Evolutionary conservation across 208 protist species (phyloP).

Genomic region (Strigomonas culicis): DNA sequence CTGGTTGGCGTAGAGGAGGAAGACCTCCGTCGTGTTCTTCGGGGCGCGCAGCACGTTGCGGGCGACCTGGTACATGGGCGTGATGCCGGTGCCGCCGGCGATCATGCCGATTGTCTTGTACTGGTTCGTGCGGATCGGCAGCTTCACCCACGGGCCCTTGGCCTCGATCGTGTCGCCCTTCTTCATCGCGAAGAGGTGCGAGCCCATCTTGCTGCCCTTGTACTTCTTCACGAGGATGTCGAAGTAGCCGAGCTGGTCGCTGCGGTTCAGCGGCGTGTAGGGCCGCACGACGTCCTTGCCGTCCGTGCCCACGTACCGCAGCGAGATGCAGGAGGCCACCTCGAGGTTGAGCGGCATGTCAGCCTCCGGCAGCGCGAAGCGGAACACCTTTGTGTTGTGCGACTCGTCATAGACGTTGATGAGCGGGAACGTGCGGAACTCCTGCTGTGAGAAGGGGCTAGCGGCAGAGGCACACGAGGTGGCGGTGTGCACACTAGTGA

Average conservation of each 20-base stretch:
- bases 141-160: slow-evolving; percentile 88
- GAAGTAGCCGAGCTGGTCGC: slow-evolving; percentile 85
- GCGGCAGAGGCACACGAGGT: slow-evolving; percentile 34
- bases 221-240: slow-evolving; percentile 91
- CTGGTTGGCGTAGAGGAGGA: slow-evolving; percentile 88
- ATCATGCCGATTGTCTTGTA: slow-evolving; percentile 93
- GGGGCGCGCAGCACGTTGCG: slow-evolving; percentile 65
- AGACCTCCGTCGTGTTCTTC: slow-evolving; percentile 86
- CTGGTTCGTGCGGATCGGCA: slow-evolving; percentile 85
- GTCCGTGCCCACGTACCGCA: slow-evolving; percentile 66
- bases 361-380: slow-evolving; percentile 78
- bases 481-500: slow-evolving; percentile 23
- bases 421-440: slow-evolving; percentile 76
- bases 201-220: slow-evolving; percentile 84
- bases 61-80: slow-evolving; percentile 92
- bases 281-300: slow-evolving; percentile 82
- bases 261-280: slow-evolving; percentile 82
- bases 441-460: slow-evolving; percentile 69
- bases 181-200: slow-evolving; percentile 89
- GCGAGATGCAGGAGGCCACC: slow-evolving; percentile 71
- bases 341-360: slow-evolving; percentile 81
- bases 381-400: slow-evolving; percentile 86
- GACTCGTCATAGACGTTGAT: slow-evolving; percentile 83
- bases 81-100: slow-evolving; percentile 92
- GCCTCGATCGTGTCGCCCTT: slow-evolving; percentile 90